A percentile compares a stretch with the other conserved stretches of the same genome.
Conservation (phyloP, 495 filamentous ascomycete species). For the Trichoderma virens region DNA sequence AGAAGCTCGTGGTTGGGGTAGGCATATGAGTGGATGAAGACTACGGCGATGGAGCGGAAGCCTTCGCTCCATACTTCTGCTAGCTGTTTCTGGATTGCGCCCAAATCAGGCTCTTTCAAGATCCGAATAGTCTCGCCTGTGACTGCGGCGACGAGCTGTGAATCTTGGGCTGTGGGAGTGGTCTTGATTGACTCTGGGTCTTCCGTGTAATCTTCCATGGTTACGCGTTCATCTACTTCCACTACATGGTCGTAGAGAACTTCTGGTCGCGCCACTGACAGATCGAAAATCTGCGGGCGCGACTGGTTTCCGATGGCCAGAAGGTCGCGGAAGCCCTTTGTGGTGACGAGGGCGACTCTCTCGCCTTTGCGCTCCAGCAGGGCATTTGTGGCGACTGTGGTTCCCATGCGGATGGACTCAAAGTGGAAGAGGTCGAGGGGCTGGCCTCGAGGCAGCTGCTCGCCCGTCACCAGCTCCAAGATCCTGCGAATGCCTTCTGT, state of each 20-base stretch:
- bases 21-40: constrained; percentile 46
- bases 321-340: constrained; percentile 82
- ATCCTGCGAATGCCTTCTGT: constrained; percentile 33
- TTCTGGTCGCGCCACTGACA: constrained; percentile 62
- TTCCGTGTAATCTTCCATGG: constrained; percentile 53
- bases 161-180: not conserved
- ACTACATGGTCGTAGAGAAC: constrained; percentile 39
- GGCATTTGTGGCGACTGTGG: constrained; percentile 73
- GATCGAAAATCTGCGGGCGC: constrained; percentile 66
- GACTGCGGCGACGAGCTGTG: not conserved
- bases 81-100: not conserved
- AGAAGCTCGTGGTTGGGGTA: constrained; percentile 48
- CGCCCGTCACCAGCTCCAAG: constrained; percentile 17
- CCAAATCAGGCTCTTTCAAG: not conserved
- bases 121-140: constrained; percentile 1
- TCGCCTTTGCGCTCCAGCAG: constrained; percentile 83
- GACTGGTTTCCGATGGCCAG: constrained; percentile 74
- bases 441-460: constrained; percentile 13
- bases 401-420: constrained; percentile 69
- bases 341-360: constrained; percentile 73
- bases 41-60: constrained; percentile 45
- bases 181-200: constrained; percentile 54
- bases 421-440: constrained; percentile 14
- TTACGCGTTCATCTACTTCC: constrained; percentile 22
- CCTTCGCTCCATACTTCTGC: constrained; percentile 28